Conservation (phyloP, 208 protist genomes). For the Acanthamoeba triangularis region DNA sequence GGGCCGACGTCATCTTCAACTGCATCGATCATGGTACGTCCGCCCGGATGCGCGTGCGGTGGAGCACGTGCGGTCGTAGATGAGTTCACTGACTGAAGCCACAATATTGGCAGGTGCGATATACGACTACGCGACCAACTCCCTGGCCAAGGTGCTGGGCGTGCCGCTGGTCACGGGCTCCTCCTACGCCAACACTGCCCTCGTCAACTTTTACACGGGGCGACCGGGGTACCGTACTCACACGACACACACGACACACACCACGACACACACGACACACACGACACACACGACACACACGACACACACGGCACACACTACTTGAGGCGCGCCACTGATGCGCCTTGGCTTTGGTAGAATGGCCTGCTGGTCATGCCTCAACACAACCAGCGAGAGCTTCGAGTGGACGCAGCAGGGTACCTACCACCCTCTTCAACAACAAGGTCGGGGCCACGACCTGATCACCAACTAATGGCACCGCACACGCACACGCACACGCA, state of each 20-base stretch:
- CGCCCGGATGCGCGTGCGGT: too few species aligned
- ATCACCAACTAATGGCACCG: background rate
- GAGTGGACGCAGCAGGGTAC: background rate
- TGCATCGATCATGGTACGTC: constrained; percentile 36
- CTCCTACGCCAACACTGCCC: constrained; percentile 63
- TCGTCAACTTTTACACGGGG: constrained; percentile 61
- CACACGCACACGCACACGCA: too few species aligned
- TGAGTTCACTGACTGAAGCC: too few species aligned
- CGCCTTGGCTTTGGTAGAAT: background rate
- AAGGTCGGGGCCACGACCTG: too few species aligned
- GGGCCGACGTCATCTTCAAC: constrained; percentile 49
- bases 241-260: too few species aligned
- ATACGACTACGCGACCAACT: constrained; percentile 57
- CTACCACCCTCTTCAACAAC: background rate
- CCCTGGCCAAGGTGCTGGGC: constrained; percentile 21
- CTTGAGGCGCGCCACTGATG: too few species aligned
- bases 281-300: too few species aligned
- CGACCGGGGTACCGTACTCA: background rate
- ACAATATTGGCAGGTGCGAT: background rate
- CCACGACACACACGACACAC: too few species aligned
- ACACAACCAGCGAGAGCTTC: constrained; percentile 61
- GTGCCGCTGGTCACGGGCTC: constrained; percentile 39
- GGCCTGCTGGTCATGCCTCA: constrained; percentile 53
- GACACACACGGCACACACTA: too few species aligned
- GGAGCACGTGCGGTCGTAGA: too few species aligned